Evolutionary conservation across 129 eudicot species (phyloP).

Genomic region (Silybum marianum): DNA sequence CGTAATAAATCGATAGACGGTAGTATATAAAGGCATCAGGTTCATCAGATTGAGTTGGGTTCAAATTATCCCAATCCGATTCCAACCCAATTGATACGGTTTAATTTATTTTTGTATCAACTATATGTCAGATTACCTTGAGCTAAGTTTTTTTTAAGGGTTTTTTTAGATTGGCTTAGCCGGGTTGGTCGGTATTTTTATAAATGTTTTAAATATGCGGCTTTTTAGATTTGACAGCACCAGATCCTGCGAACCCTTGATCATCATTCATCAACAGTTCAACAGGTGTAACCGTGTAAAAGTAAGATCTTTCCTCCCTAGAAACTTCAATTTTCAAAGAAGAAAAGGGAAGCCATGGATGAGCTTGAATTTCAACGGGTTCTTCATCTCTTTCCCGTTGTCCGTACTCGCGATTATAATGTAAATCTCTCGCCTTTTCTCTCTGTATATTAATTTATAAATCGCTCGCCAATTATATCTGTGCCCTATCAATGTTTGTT

Average conservation of each 20-base stretch:
- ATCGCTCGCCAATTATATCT: background rate
- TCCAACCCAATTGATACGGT: too few relatives aligned
- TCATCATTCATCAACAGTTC: background rate
- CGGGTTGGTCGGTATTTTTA: too few relatives aligned
- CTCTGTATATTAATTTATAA: background rate
- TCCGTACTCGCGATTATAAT: constrained; percentile 45
- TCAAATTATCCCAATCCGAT: too few relatives aligned
- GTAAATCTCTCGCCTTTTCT: constrained; percentile 26
- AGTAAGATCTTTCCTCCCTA: background rate
- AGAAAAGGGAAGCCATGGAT: constrained; percentile 30
- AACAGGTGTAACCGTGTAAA: too few relatives aligned
- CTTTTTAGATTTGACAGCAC: background rate
- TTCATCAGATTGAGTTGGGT: too few relatives aligned
- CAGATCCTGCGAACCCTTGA: background rate
- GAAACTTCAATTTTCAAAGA: background rate
- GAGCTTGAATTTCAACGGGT: constrained; percentile 47
- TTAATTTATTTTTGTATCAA: too few relatives aligned
- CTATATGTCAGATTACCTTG: too few relatives aligned
- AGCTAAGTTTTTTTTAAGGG: too few relatives aligned
- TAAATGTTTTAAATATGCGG: background rate
- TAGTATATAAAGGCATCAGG: too few relatives aligned
- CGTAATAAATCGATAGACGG: too few relatives aligned
- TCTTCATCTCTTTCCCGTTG: constrained; percentile 47
- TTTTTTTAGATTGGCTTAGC: too few relatives aligned
- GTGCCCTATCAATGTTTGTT: constrained; percentile 8